phyloP scores from a whole-genome alignment of 2,329 filamentous ascomycete genomes.

The Aspergillus luchuensis region DNA sequence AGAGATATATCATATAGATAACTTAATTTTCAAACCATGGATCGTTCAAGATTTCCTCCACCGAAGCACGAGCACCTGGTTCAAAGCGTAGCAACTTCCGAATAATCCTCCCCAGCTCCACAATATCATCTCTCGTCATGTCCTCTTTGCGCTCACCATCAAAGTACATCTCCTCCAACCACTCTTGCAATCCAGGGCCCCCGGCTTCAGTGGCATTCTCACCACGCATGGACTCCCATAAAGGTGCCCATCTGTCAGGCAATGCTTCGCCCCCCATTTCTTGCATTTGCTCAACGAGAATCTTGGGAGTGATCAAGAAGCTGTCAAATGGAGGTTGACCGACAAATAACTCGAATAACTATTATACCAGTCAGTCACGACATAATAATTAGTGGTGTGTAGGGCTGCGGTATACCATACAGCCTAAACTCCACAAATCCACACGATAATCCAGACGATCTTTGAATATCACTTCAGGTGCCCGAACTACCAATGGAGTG shows the following conservation, averaged over 20 bases:
- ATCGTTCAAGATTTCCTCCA: slow-evolving; percentile 27
- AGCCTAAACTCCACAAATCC: slow-evolving; percentile 44
- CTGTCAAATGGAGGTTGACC: slow-evolving; percentile 44
- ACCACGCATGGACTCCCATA: slow-evolving; percentile 31
- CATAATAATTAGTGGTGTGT: background rate
- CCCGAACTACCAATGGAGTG: slow-evolving; percentile 38
- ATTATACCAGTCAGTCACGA: slow-evolving; percentile 16
- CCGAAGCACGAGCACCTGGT: slow-evolving; percentile 30
- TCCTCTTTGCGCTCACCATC: slow-evolving; percentile 29
- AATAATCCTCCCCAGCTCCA: slow-evolving; percentile 27
- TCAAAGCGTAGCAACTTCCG: slow-evolving; percentile 28
- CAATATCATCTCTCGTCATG: slow-evolving; percentile 29
- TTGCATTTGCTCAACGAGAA: slow-evolving; percentile 40
- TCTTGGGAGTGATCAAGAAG: slow-evolving; percentile 36
- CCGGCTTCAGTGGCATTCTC: slow-evolving; percentile 17
- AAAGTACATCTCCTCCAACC: slow-evolving; percentile 44
- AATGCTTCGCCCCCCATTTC: slow-evolving; percentile 38
- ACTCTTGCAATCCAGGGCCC: slow-evolving; percentile 34
- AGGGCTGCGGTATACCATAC: slow-evolving; percentile 30
- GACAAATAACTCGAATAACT: slow-evolving; percentile 44
- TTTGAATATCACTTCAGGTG: slow-evolving; percentile 44
- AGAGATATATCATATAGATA: too few species aligned
- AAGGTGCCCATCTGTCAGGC: slow-evolving; percentile 37
- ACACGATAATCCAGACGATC: slow-evolving; percentile 40
- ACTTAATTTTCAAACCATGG: slow-evolving; percentile 23